Evolutionary conservation across 345 rosid genomes (phyloP).

Genomic region (Camelina laxa): DNA sequence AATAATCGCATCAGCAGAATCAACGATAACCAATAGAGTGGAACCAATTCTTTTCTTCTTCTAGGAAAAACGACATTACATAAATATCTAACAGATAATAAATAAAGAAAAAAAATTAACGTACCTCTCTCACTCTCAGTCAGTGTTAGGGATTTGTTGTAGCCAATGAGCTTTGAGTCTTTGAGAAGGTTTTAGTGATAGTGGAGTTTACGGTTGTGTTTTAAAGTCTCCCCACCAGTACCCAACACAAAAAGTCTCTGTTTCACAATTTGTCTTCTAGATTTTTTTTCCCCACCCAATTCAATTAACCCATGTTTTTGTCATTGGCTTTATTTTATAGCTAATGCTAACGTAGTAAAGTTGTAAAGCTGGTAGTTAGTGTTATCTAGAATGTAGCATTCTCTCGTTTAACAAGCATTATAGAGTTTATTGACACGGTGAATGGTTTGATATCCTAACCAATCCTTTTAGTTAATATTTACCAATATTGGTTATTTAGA

Average conservation of each 20-base stretch:
- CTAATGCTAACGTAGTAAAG: background rate
- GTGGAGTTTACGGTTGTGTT: slow-evolving; percentile 32
- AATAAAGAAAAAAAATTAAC: too few relatives aligned
- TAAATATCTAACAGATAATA: slow-evolving; percentile 17
- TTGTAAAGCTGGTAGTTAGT: slow-evolving; percentile 10
- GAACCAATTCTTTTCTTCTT: slow-evolving; percentile 30
- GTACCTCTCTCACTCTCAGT: too few relatives aligned
- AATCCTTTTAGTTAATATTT: background rate
- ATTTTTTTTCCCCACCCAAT: slow-evolving; percentile 14
- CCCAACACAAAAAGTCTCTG: slow-evolving; percentile 23
- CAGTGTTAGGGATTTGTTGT: slow-evolving; percentile 9
- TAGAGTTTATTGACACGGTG: background rate
- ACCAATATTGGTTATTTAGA: background rate
- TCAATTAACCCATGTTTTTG: slow-evolving; percentile 32
- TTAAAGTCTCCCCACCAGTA: slow-evolving; percentile 33
- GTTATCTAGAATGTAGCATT: background rate
- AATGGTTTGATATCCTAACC: background rate
- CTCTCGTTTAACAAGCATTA: background rate
- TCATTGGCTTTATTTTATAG: background rate
- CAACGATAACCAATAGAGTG: slow-evolving; percentile 14
- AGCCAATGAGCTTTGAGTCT: slow-evolving; percentile 39
- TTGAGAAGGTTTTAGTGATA: slow-evolving; percentile 29
- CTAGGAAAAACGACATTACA: slow-evolving; percentile 14
- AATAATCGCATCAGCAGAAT: too few relatives aligned
- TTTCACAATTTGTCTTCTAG: slow-evolving; percentile 24